A percentile compares a stretch with the other conserved stretches of the same genome.
These are phyloP conservation scores for Fistulinella cinereoalba DNA, from an alignment of 1,284 basidiomycete species.

Conservation along the genomic window DNA sequence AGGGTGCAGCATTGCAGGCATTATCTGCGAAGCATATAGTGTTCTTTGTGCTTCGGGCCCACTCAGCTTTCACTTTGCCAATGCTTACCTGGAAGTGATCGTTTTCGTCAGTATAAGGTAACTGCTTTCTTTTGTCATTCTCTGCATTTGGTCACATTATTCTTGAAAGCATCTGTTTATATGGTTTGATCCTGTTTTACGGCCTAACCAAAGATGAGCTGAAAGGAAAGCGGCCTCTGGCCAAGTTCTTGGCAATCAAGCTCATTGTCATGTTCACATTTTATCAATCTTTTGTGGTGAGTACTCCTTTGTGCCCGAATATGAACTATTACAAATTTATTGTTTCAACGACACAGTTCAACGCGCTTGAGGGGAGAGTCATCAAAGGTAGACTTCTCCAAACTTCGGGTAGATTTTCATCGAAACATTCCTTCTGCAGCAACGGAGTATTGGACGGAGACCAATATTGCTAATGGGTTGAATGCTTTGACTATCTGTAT, in stretches of 20 bases:
- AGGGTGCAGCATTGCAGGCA: constrained; percentile 62
- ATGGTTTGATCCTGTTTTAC: constrained; percentile 80
- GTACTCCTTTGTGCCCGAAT: constrained; percentile 23
- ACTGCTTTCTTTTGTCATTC: constrained; percentile 13
- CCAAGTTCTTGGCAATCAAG: constrained; percentile 83
- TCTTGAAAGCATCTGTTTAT: constrained; percentile 62
- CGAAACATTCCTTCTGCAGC: constrained; percentile 34
- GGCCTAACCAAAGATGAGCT: constrained; percentile 77
- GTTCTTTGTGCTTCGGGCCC: constrained; percentile 66
- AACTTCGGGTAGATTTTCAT: neutral
- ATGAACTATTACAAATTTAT: neutral
- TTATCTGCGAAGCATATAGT: constrained; percentile 65
- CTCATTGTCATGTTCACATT: constrained; percentile 85
- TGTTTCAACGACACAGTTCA: too few species aligned
- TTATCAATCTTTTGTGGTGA: constrained; percentile 71
- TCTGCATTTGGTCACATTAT: neutral
- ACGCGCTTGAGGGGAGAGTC: constrained; percentile 54
- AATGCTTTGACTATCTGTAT: constrained; percentile 80
- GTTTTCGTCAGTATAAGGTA: constrained; percentile 81
- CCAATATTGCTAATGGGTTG: constrained; percentile 79
- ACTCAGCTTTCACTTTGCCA: constrained; percentile 62
- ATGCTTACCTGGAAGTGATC: constrained; percentile 66
- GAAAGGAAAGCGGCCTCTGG: constrained; percentile 68
- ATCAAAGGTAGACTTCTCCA: constrained; percentile 48
- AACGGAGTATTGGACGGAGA: constrained; percentile 75